Conservation (phyloP, 768 basidiomycete species). For the Ramaria sp. region DNA sequence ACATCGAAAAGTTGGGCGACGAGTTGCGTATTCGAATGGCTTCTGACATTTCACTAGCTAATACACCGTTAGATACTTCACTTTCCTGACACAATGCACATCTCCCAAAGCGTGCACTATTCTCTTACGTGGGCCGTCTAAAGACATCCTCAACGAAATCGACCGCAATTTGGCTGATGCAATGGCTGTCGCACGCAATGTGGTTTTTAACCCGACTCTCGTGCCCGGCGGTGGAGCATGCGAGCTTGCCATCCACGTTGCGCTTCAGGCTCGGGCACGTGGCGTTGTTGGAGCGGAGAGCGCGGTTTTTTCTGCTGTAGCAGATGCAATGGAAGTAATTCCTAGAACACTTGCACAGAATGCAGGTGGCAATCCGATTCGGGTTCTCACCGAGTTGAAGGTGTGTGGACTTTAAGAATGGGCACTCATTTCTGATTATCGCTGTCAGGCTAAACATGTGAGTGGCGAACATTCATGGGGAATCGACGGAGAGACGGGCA, state of each 20-base stretch:
- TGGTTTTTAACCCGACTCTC: conserved; percentile 90
- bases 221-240: conserved; percentile 95
- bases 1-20: conserved; percentile 95
- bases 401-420: conserved; percentile 31
- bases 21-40: conserved; percentile 38
- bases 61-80: conserved; percentile 66
- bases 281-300: conserved; percentile 80
- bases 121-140: conserved; percentile 93
- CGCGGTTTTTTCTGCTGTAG: conserved; percentile 85
- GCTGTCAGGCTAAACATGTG: conserved; percentile 80
- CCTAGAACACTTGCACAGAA: conserved; percentile 94
- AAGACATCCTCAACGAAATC: conserved; percentile 96
- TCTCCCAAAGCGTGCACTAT: conserved; percentile 96
- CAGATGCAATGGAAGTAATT: conserved; percentile 96
- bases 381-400: conserved; percentile 86
- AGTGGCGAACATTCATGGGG: conserved; percentile 88
- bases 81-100: conserved; percentile 88
- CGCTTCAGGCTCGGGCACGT: conserved; percentile 69
- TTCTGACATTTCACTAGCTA: neutral
- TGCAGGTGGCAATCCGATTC: conserved; percentile 88
- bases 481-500: conserved; percentile 92
- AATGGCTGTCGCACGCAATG: conserved; percentile 94
- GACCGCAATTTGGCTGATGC: conserved; percentile 97
- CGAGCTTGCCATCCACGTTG: conserved; percentile 95
- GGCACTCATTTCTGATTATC: neutral